A percentile compares a stretch with the other conserved stretches of the same genome.
Evolutionary conservation across 2,329 filamentous ascomycete species (phyloP).

Genomic region (Knufia fluminis): DNA sequence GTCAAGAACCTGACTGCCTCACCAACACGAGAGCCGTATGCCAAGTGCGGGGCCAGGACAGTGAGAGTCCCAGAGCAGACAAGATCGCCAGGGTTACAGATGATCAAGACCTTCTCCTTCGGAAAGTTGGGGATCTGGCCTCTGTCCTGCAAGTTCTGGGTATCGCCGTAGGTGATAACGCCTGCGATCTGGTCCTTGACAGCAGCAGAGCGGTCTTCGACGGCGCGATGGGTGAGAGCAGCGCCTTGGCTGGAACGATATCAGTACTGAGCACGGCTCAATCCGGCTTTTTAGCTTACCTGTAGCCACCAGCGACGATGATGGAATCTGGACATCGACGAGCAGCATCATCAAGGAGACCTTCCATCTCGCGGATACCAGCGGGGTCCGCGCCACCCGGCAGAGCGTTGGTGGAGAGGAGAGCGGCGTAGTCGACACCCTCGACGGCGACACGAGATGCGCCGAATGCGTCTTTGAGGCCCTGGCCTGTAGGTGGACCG

Average conservation of each 20-base stretch:
- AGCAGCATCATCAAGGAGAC: too few species aligned
- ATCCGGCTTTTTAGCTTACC: background rate
- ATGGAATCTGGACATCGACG: too few species aligned
- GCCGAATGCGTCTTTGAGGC: conserved; percentile 17
- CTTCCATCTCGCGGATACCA: too few species aligned
- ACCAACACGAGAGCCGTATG: conserved; percentile 30
- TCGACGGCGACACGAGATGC: conserved; percentile 4
- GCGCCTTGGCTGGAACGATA: conserved; percentile 25
- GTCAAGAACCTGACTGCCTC: conserved; percentile 31
- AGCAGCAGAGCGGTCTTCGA: conserved; percentile 23
- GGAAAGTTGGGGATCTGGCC: conserved; percentile 34
- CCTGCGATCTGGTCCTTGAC: conserved; percentile 29
- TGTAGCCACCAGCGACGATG: too few species aligned
- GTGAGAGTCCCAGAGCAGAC: conserved; percentile 42
- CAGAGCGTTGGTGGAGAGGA: too few species aligned
- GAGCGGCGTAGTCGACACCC: too few species aligned
- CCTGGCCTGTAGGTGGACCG: conserved; percentile 27
- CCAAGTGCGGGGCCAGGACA: conserved; percentile 33
- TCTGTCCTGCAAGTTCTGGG: conserved; percentile 33
- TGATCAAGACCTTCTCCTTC: conserved; percentile 37
- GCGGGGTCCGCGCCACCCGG: too few species aligned
- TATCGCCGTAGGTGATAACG: conserved; percentile 40
- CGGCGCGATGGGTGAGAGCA: conserved; percentile 29
- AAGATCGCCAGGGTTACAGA: conserved; percentile 42
- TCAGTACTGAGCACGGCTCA: background rate